Base-by-base conservation (phyloP, 441 rosid species). In the Gossypium lobatum region DNA sequence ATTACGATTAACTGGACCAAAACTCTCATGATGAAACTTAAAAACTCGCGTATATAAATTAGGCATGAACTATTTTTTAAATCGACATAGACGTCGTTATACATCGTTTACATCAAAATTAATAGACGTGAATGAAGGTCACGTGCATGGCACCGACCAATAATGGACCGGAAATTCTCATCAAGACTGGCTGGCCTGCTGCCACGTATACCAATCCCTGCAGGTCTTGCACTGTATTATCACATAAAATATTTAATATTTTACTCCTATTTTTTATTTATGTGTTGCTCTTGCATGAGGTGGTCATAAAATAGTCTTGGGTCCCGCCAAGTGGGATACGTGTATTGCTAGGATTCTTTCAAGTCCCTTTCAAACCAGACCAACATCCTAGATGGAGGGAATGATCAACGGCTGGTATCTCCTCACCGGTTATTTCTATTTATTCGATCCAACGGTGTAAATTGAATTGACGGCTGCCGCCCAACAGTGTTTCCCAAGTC, bases 401-500 rank as follows among this genome's bases (percentile, higher is more conserved):
- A 0, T 10, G 26, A 85, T 85, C 81, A 75, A 85, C 93, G 97
- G 91, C 57, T 77, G 21, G 1, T 72, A 82, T 82, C 75, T 53
- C 67, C 83, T 68, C 79, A 85, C 71, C 87, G 88, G 88, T 83
- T 70, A 75, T 65, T 79, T 70, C 76, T 21, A 75, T 55, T 60
- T 58, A 6, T 8, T 16, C 18, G 39, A 91, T 90, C 92, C 75
- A 76, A 88, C 85, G 93, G 90, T 53, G 77, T 0, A 13, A 0
- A 64, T 80, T 37, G 28, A 23, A 55, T 74, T 23, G 93, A 88
- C 98, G 96, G 97, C 82, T 72, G 91, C 97, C 97, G 93, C 80
- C 97, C 93, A 79, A 62, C 79, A 75, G 82, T 79, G 63, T 64
- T 73, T 81, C 80, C 77, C 84, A 79, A 34, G 83, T 73, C 70